phyloP scores from a whole-genome alignment of 257 asterid genomes.

The Nicotiana paniculata region DNA sequence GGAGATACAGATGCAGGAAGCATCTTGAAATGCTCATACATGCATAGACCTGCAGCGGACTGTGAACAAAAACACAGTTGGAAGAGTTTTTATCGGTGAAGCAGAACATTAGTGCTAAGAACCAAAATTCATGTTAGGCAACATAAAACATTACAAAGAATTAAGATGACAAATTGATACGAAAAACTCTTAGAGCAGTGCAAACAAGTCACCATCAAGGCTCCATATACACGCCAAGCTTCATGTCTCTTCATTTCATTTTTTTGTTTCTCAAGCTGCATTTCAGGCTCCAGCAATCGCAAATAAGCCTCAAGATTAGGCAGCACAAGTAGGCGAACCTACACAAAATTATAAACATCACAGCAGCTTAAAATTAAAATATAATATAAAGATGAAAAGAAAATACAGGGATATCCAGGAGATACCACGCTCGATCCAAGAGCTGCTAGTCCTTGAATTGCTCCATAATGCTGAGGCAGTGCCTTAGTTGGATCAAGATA shows the following conservation, averaged over 20 bases:
- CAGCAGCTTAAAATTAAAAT: background rate
- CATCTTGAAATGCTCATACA: constrained; percentile 64
- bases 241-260: constrained; percentile 91
- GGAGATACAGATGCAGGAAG: constrained; percentile 56
- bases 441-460: constrained; percentile 89
- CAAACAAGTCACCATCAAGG: constrained; percentile 55
- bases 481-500: constrained; percentile 86
- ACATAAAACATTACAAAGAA: background rate
- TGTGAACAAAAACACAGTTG: constrained; percentile 13
- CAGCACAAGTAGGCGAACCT: constrained; percentile 73
- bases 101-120: background rate
- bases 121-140: background rate
- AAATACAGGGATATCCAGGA: constrained; percentile 10
- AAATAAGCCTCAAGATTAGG: constrained; percentile 85
- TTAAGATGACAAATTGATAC: background rate
- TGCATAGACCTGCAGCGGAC: constrained; percentile 89
- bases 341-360: constrained; percentile 19
- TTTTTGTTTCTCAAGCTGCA: constrained; percentile 88
- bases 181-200: background rate
- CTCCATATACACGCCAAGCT: constrained; percentile 98
- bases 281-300: constrained; percentile 85
- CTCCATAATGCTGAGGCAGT: constrained; percentile 96
- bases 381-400: background rate
- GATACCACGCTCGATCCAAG: constrained; percentile 92
- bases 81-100: background rate